Evolutionary conservation across 441 rosid genomes (phyloP).

Genomic region (Gossypium davidsonii): DNA sequence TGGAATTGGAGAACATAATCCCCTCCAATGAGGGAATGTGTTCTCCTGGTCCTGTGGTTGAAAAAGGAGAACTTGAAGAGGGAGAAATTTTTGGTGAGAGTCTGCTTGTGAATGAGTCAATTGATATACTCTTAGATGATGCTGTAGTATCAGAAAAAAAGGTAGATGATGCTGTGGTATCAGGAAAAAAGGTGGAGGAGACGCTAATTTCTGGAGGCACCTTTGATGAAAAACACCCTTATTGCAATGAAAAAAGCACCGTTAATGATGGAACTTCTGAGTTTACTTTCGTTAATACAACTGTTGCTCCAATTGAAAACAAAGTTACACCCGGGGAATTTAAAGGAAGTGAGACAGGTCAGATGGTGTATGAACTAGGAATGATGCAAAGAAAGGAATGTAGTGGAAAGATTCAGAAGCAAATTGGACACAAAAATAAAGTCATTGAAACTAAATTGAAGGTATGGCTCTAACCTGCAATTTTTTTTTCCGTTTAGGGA

Average conservation of each 20-base stretch:
- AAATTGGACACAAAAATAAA: conserved; percentile 23
- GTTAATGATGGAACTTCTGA: conserved; percentile 11
- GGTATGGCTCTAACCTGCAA: conserved; percentile 34
- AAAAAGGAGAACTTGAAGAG: conserved; percentile 53
- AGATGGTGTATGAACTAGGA: conserved; percentile 24
- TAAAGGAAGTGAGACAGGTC: conserved; percentile 21
- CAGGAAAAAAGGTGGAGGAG: conserved; percentile 21
- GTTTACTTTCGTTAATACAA: conserved; percentile 1
- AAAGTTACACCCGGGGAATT: conserved; percentile 18
- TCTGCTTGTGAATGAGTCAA: conserved; percentile 16
- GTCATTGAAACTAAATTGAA: conserved; percentile 31
- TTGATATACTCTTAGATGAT: conserved; percentile 26
- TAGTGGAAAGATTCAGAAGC: conserved; percentile 23
- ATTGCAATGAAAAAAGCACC: conserved; percentile 18
- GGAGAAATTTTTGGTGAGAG: conserved; percentile 58
- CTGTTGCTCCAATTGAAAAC: conserved; percentile 9
- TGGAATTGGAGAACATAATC: conserved; percentile 27
- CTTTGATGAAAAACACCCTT: conserved; percentile 16
- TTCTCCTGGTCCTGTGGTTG: conserved; percentile 25
- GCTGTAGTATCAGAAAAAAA: conserved; percentile 19
- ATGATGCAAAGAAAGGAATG: conserved; percentile 20
- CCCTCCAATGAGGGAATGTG: conserved; percentile 15
- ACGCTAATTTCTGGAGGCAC: conserved; percentile 26
- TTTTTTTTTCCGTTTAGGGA: neutral
- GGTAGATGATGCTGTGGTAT: conserved; percentile 20